Conservation (phyloP, 1,284 basidiomycete species). For the Grifola frondosa region DNA sequence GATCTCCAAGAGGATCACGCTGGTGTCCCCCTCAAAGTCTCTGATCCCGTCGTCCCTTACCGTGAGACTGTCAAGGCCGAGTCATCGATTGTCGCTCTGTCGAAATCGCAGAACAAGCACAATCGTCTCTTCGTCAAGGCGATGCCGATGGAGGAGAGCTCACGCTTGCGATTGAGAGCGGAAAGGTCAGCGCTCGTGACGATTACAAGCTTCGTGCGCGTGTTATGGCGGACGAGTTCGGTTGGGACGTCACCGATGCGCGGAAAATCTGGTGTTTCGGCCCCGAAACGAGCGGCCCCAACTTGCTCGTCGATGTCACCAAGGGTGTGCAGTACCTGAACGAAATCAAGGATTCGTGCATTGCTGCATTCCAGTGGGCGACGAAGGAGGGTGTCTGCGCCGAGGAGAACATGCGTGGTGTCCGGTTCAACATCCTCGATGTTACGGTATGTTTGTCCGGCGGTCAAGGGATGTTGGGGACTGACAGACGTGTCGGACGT, state of each 20-base stretch:
- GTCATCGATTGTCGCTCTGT: constrained; percentile 94
- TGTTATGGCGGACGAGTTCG: constrained; percentile 93
- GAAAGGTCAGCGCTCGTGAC: constrained; percentile 88
- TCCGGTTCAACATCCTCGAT: constrained; percentile 95
- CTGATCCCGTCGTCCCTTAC: constrained; percentile 98
- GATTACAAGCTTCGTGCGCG: constrained; percentile 98
- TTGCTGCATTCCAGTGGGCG: constrained; percentile 99
- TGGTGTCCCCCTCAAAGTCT: constrained; percentile 98
- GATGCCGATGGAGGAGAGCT: constrained; percentile 93
- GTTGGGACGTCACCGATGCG: constrained; percentile 99
- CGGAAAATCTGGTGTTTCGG: constrained; percentile 99
- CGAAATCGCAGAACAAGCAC: constrained; percentile 99
- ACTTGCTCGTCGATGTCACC: constrained; percentile 96
- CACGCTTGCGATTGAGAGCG: constrained; percentile 88
- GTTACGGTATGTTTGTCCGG: constrained; percentile 68
- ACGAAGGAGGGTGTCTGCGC: constrained; percentile 96
- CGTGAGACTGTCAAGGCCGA: constrained; percentile 97
- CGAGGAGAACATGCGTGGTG: constrained; percentile 99
- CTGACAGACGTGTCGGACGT: constrained; percentile 11
- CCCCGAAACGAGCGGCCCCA: constrained; percentile 96
- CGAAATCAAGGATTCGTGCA: constrained; percentile 99
- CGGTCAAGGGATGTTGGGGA: constrained; percentile 3
- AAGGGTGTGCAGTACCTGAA: constrained; percentile 98
- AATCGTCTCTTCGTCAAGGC: constrained; percentile 98
- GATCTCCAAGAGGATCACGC: constrained; percentile 99